A percentile compares a stretch with the other conserved stretches of the same genome.
Evolutionary conservation across 495 filamentous ascomycete species (phyloP).

Genomic region (Elasticomyces elasticus): DNA sequence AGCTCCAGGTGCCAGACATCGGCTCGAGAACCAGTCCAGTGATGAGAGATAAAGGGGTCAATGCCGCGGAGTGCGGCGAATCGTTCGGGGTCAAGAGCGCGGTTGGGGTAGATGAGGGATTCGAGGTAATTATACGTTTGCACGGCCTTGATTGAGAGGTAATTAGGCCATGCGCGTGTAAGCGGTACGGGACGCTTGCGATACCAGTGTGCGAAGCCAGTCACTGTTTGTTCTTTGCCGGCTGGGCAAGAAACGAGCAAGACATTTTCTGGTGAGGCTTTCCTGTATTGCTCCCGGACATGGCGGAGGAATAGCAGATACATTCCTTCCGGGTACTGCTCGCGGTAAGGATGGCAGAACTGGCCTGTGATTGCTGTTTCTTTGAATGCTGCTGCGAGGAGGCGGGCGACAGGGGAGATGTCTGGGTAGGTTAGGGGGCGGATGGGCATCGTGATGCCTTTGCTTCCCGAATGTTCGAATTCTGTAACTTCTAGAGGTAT

Average conservation of each 20-base stretch:
- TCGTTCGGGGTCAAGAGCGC: background rate
- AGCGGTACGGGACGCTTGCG: background rate
- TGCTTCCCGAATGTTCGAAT: no score
- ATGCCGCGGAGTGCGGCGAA: background rate
- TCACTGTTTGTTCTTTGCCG: background rate
- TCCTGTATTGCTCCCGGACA: background rate
- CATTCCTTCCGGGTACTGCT: background rate
- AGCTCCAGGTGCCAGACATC: constrained; percentile 10
- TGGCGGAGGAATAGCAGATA: background rate
- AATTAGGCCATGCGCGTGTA: no score
- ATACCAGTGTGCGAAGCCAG: background rate
- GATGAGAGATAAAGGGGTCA: constrained; percentile 3
- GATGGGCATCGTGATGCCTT: no score
- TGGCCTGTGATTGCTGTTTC: background rate
- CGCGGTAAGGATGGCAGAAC: background rate
- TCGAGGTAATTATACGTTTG: background rate
- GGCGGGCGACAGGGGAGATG: background rate
- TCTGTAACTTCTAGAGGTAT: no score
- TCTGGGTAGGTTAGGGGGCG: background rate
- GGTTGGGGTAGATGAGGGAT: background rate
- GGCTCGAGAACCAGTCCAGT: constrained; percentile 4
- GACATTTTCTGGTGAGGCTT: background rate
- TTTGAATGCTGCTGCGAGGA: background rate
- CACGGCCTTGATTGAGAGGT: no score
- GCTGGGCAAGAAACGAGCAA: background rate